Conservation (phyloP, 441 rosid genomes). For the Erysimum pusillum region DNA sequence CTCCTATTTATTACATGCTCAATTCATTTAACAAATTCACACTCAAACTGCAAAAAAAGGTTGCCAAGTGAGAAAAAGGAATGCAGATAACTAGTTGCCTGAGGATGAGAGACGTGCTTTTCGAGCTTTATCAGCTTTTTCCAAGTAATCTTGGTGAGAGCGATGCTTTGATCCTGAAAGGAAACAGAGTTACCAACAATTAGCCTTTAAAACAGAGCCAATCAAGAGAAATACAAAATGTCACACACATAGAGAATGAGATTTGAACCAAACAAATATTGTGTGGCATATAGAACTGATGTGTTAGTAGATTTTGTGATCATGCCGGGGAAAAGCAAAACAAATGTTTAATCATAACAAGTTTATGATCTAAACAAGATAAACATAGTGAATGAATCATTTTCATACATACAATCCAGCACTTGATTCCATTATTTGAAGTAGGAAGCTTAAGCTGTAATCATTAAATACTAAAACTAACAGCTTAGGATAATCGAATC, state of each 20-base stretch:
- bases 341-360: conserved; percentile 19
- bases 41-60: conserved; percentile 3
- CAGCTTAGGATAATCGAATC: neutral
- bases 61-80: neutral
- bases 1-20: too few relatives aligned
- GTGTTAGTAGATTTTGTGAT: neutral
- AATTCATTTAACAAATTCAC: too few relatives aligned
- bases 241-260: too few relatives aligned
- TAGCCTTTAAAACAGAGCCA: neutral
- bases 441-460: neutral
- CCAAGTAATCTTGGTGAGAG: conserved; percentile 92
- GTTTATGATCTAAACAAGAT: conserved; percentile 13
- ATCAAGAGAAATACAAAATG: neutral
- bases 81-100: conserved; percentile 44
- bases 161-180: conserved; percentile 71
- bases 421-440: conserved; percentile 6
- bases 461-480: neutral
- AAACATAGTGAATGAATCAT: conserved; percentile 14
- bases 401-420: neutral
- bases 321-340: neutral
- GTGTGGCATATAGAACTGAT: too few relatives aligned
- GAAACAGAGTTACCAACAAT: conserved; percentile 14
- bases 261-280: too few relatives aligned
- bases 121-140: conserved; percentile 81
- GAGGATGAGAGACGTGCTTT: conserved; percentile 69